A percentile compares a stretch with the other conserved stretches of the same genome.
Conservation (phyloP, 2,329 filamentous ascomycete species). For the Aspergillus brunneoviolaceus region DNA sequence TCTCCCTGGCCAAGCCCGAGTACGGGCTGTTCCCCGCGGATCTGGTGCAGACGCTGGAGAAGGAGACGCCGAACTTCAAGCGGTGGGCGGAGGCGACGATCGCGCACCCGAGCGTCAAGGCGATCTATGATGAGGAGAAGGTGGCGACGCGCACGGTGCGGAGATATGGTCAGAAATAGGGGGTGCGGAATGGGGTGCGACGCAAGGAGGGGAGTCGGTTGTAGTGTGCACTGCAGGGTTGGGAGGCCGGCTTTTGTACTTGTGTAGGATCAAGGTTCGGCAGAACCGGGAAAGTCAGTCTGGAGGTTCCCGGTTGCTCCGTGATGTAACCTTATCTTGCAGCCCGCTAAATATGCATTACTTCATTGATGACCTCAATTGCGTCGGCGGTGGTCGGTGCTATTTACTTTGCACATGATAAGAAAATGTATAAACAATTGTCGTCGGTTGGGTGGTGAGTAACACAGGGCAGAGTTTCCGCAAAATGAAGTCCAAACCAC, state of each 20-base stretch:
- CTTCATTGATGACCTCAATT: not conserved
- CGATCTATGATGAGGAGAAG: slow-evolving; percentile 58
- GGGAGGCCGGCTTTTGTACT: not conserved
- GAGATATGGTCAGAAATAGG: slow-evolving; percentile 33
- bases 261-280: no score
- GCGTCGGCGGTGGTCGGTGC: not conserved
- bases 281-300: no score
- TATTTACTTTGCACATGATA: not conserved
- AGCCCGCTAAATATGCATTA: not conserved
- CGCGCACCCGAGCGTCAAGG: slow-evolving; percentile 64
- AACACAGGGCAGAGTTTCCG: no score
- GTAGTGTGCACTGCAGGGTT: not conserved
- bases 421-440: not conserved
- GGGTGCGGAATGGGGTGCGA: not conserved
- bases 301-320: no score
- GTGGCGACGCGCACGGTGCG: slow-evolving; percentile 46
- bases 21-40: slow-evolving; percentile 51
- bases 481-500: not conserved
- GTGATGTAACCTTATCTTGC: not conserved
- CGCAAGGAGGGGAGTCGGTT: no score
- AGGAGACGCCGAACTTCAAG: slow-evolving; percentile 63
- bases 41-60: slow-evolving; percentile 51
- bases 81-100: slow-evolving; percentile 64
- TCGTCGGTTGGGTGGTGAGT: no score
- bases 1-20: slow-evolving; percentile 54